Conservation (phyloP, 257 asterid species). For the Oldenlandia corymbosa region DNA sequence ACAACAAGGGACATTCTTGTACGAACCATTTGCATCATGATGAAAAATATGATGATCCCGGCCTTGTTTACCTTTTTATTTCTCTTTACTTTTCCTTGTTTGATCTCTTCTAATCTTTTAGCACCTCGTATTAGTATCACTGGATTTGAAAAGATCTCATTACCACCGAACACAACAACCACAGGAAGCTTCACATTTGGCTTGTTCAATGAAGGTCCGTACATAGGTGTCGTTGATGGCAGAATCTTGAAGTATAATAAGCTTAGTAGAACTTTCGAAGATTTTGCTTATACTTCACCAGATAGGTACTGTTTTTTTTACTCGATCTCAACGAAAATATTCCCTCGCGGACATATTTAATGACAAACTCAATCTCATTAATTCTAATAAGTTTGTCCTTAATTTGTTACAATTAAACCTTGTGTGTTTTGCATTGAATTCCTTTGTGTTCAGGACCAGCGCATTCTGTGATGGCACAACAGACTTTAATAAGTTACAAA, state of each 20-base stretch:
- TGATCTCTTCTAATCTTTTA: too few relatives aligned
- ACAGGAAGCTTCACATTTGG: background rate
- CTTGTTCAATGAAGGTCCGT: background rate
- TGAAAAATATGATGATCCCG: too few relatives aligned
- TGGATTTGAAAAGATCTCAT: background rate
- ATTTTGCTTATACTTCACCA: slow-evolving; percentile 3
- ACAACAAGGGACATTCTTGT: too few relatives aligned
- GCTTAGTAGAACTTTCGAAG: background rate
- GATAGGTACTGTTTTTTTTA: background rate
- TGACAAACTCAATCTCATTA: too few relatives aligned
- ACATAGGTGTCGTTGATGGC: background rate
- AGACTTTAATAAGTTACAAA: background rate
- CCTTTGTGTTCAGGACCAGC: background rate
- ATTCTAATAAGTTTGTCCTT: too few relatives aligned
- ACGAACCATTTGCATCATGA: too few relatives aligned
- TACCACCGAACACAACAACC: background rate
- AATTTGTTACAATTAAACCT: too few relatives aligned
- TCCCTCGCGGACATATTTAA: too few relatives aligned
- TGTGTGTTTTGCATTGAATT: too few relatives aligned
- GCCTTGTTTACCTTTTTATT: too few relatives aligned
- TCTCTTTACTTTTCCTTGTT: too few relatives aligned
- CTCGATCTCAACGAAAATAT: too few relatives aligned
- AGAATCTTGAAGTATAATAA: background rate
- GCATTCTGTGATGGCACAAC: background rate
- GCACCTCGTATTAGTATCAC: background rate